phyloP scores from a whole-genome alignment of 441 rosid genomes.

The Mallotus japonicus region DNA sequence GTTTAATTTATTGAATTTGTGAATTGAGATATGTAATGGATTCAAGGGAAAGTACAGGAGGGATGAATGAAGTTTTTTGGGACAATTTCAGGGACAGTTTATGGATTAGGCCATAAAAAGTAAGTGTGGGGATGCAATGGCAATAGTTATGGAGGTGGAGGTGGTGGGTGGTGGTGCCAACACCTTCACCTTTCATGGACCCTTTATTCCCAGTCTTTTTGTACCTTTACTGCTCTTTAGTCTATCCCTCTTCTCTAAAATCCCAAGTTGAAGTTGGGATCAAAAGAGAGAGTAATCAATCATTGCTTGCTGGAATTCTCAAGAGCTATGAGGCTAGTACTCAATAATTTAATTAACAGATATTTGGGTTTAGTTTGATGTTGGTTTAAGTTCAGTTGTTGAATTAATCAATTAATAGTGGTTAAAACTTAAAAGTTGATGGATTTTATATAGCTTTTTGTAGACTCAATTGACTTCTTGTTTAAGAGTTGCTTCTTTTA shows the following conservation, averaged over 20 bases:
- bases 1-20: no score
- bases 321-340: not conserved
- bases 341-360: not conserved
- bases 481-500: not conserved
- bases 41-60: no score
- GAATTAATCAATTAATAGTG: constrained; percentile 17
- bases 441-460: no score
- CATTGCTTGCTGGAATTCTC: constrained; percentile 19
- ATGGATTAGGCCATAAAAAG: not conserved
- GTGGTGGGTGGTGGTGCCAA: constrained; percentile 18
- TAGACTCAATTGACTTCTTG: not conserved
- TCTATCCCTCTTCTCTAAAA: constrained; percentile 23
- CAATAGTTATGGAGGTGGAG: constrained; percentile 4
- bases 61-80: no score
- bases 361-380: not conserved
- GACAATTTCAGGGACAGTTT: no score
- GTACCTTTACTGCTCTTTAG: constrained; percentile 31
- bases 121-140: constrained; percentile 4
- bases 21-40: no score
- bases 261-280: constrained; percentile 28
- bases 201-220: constrained; percentile 24
- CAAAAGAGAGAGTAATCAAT: constrained; percentile 38
- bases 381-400: constrained; percentile 14
- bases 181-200: constrained; percentile 29
- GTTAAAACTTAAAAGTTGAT: not conserved